Evolutionary conservation across 2,329 filamentous ascomycete species (phyloP), one percentile per base, ranked within the genome.

Genomic region (Aplosporella prunicola): DNA sequence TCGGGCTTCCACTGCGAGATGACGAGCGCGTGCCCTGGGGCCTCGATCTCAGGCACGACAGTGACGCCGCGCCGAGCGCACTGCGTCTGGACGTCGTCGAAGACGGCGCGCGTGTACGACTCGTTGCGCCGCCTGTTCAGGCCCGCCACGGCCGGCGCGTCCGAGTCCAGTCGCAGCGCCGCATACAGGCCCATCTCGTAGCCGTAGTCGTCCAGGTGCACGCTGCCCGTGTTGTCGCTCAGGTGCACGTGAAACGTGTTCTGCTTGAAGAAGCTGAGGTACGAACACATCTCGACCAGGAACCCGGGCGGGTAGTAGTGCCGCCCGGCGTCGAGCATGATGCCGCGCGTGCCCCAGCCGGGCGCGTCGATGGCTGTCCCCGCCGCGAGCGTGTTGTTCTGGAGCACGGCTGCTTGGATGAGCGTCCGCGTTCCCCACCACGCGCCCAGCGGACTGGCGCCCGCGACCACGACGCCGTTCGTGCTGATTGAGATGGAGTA

Each of bases 221-320:
- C 38, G 31, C 31, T 35, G 4, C 26, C 25, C 56, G 72, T 53
- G 45, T 76, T 76, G 48, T 78, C 74, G 42, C 66, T 73, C 3
- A 74, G 59, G 47, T 78, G 74, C 13, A 76, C 52, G 29, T 77
- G 74, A 35, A 77, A 69, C 1, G 66, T 67, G 43, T 74, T 76
- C 44, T 76, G 67, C 47, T 77, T 78, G 57, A 74, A 77, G 49
- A 72, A 76, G 18, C 72, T 76, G 43, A 74, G 67, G 51, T 76
- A 77, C 0, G 67, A 63, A 51, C 74, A 77, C 44, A 77, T 56
- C n/a, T 76, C 72, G 26, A 64, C 60, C 11, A 77, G 47, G 43
- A 74, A 76, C 10, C 64, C 57, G 5, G 63, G 56, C 0, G 72
- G 67, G 45, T 76, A 77, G 50, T 66, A 77, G 47, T 76, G 71